These are phyloP conservation scores for Scedosporium boydii DNA, from an alignment of 2,329 filamentous ascomycete genomes.

Conservation along the genomic window DNA sequence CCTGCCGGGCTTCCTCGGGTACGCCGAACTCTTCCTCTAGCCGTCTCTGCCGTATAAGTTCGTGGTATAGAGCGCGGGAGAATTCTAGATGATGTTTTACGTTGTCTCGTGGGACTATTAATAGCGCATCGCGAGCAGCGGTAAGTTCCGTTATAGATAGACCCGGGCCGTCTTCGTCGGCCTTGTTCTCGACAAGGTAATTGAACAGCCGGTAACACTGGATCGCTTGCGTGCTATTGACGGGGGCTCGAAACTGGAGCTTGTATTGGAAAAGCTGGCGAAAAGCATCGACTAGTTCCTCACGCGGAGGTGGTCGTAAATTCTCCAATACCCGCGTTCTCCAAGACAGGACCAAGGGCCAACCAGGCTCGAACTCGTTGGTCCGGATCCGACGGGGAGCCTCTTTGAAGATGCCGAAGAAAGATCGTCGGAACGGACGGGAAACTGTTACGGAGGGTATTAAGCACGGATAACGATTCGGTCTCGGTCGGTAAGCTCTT, in stretches of 20 bases:
- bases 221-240: constrained; percentile 59
- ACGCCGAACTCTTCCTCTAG: constrained; percentile 11
- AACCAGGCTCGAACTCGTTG: constrained; percentile 58
- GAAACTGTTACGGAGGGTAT: not conserved
- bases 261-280: constrained; percentile 52
- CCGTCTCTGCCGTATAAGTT: constrained; percentile 12
- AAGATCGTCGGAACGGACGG: constrained; percentile 24
- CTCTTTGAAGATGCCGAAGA: constrained; percentile 55
- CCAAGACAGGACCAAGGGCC: constrained; percentile 62
- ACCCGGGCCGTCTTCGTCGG: constrained; percentile 18
- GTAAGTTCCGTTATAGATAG: constrained; percentile 31
- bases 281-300: constrained; percentile 58
- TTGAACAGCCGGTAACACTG: constrained; percentile 46
- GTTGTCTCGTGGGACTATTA: constrained; percentile 31
- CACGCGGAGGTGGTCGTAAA: constrained; percentile 51
- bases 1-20: constrained; percentile 11
- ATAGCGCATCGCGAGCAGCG: constrained; percentile 34
- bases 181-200: constrained; percentile 40
- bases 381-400: constrained; percentile 50
- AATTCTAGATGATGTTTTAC: constrained; percentile 37
- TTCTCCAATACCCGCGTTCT: constrained; percentile 52
- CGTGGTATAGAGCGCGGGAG: constrained; percentile 31
- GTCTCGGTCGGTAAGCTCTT: not conserved
- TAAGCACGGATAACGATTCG: not conserved
- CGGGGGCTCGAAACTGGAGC: constrained; percentile 30